Evolutionary conservation across 2,329 filamentous ascomycete genomes (phyloP).

Genomic region (Mycogone perniciosa): DNA sequence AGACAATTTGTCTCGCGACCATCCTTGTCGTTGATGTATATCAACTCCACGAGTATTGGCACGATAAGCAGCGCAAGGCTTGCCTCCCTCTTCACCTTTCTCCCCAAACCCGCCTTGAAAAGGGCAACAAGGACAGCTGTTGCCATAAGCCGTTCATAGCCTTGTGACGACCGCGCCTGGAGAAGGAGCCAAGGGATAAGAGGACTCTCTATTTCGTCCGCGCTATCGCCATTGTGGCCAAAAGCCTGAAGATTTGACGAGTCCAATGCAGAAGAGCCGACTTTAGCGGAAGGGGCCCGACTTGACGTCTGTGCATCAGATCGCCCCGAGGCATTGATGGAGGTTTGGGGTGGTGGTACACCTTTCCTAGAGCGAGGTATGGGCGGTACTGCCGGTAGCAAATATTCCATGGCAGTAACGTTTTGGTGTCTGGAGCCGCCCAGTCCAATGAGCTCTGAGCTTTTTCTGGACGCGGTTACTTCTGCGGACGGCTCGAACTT

Average conservation of each 20-base stretch:
- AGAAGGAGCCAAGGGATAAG: conserved; percentile 68
- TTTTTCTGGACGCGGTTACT: conserved; percentile 26
- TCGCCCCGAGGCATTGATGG: conserved; percentile 17
- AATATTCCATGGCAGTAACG: conserved; percentile 55
- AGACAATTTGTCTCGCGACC: conserved; percentile 30
- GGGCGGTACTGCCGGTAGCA: conserved; percentile 53
- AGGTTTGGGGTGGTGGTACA: conserved; percentile 19
- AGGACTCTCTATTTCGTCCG: conserved; percentile 61
- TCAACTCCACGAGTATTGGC: conserved; percentile 61
- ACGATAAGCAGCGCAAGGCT: conserved; percentile 62
- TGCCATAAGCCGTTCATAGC: conserved; percentile 59
- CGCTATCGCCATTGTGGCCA: conserved; percentile 27
- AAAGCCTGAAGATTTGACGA: conserved; percentile 24
- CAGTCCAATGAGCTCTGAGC: neutral
- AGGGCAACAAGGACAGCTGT: conserved; percentile 62
- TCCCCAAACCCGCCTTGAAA: conserved; percentile 61
- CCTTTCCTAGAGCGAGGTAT: conserved; percentile 31
- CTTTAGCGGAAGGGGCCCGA: conserved; percentile 24
- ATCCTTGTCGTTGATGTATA: conserved; percentile 44
- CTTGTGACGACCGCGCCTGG: conserved; percentile 50
- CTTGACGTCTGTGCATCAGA: conserved; percentile 25
- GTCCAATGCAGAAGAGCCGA: conserved; percentile 27
- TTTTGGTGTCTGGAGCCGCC: conserved; percentile 34
- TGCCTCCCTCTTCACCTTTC: conserved; percentile 52
- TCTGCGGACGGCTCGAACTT: conserved; percentile 45